phyloP scores from a whole-genome alignment of 148 eudicot species.

The Vaccinium myrtillus region DNA sequence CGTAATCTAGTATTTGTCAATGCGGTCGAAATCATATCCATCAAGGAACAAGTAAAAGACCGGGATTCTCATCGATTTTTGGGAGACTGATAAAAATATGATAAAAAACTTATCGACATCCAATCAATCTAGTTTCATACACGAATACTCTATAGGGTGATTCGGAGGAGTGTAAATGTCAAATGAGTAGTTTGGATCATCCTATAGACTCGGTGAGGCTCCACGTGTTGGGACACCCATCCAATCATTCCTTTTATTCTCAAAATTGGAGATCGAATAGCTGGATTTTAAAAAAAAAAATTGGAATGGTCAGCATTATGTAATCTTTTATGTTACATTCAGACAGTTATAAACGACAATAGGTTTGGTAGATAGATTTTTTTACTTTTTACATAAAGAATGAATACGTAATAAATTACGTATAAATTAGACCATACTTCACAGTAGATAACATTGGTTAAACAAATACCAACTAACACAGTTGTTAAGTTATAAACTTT shows the following conservation, averaged over 20 bases:
- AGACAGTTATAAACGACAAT: not conserved
- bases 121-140: not conserved
- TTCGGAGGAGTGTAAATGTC: not conserved
- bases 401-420: not conserved
- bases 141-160: not conserved
- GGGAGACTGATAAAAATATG: not conserved
- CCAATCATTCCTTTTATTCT: not conserved
- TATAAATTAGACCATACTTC: not conserved
- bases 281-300: not conserved
- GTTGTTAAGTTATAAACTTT: not conserved
- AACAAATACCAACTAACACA: constrained; percentile 34
- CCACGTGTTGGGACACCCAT: not conserved
- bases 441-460: constrained; percentile 34
- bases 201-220: not conserved
- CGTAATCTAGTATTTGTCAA: not conserved
- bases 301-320: not conserved
- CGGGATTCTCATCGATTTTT: not conserved
- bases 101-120: not conserved
- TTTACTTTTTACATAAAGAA: not conserved
- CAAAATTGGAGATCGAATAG: not conserved
- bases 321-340: not conserved
- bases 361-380: not conserved
- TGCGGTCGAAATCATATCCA: not conserved
- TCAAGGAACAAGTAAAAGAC: not conserved
- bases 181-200: not conserved